Conservation (phyloP, 2,329 filamentous ascomycete genomes). For the Colletotrichum horii region DNA sequence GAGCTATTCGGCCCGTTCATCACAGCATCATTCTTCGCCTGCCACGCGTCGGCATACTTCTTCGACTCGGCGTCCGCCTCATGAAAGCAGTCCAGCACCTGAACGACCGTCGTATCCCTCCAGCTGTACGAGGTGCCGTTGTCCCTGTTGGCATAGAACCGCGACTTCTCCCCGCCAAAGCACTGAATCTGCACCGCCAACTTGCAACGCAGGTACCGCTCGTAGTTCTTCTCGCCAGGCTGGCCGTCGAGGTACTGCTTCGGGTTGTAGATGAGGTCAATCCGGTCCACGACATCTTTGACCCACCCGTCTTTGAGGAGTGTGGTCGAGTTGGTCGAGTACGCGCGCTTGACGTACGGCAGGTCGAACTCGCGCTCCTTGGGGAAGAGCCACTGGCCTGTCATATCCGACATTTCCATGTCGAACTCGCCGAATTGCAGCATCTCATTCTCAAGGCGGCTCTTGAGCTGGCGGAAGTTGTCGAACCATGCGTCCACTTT, state of each 20-base stretch:
- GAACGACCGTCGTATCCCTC: slow-evolving; percentile 46
- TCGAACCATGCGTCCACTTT: slow-evolving; percentile 41
- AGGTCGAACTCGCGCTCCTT: slow-evolving; percentile 51
- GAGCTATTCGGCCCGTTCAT: slow-evolving; percentile 28
- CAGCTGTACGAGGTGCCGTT: slow-evolving; percentile 55
- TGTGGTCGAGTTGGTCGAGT: slow-evolving; percentile 45
- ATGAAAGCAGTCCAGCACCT: slow-evolving; percentile 50
- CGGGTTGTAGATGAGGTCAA: slow-evolving; percentile 40
- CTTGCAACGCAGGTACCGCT: slow-evolving; percentile 33
- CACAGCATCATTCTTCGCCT: slow-evolving; percentile 42
- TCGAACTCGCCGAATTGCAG: slow-evolving; percentile 34
- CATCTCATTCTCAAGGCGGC: slow-evolving; percentile 32
- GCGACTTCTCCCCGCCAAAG: slow-evolving; percentile 48
- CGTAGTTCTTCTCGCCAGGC: slow-evolving; percentile 28
- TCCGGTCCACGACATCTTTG: slow-evolving; percentile 37
- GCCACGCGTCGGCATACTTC: slow-evolving; percentile 43
- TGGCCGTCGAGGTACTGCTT: slow-evolving; percentile 23
- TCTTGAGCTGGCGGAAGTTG: slow-evolving; percentile 19
- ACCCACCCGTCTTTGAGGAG: slow-evolving; percentile 45
- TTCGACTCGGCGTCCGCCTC: slow-evolving; percentile 29
- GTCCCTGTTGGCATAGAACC: slow-evolving; percentile 41
- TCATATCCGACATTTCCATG: slow-evolving; percentile 50
- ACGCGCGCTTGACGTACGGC: slow-evolving; percentile 53
- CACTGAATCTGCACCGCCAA: slow-evolving; percentile 50
- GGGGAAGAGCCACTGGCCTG: slow-evolving; percentile 50